Conservation (phyloP, 352 stramenopile species). For the Phytophthora europaea region DNA sequence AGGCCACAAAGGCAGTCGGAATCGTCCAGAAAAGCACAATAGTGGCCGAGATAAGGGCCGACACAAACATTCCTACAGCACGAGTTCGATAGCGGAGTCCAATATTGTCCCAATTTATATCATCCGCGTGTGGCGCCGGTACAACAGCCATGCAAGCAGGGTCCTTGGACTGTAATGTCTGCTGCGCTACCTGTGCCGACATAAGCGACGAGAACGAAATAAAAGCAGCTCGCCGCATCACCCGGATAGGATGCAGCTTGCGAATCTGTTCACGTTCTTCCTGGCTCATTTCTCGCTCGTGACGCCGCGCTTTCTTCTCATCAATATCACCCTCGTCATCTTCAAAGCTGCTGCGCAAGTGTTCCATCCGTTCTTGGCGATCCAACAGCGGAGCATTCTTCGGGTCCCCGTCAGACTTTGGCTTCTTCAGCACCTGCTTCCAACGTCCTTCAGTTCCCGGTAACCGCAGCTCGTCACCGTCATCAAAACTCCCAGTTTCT, state of each 20-base stretch:
- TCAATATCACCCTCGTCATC: slow-evolving; percentile 32
- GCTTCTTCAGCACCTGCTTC: slow-evolving; percentile 15
- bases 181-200: slow-evolving; percentile 76
- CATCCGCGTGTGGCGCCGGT: slow-evolving; percentile 64
- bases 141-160: slow-evolving; percentile 62
- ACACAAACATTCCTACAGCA: slow-evolving; percentile 59
- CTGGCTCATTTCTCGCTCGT: slow-evolving; percentile 59
- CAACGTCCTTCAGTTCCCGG: slow-evolving; percentile 19
- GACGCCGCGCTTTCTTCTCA: slow-evolving; percentile 42
- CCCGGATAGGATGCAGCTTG: slow-evolving; percentile 60
- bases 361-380: slow-evolving; percentile 13
- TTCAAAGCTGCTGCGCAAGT: slow-evolving; percentile 29
- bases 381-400: slow-evolving; percentile 29
- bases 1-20: slow-evolving; percentile 81
- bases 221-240: slow-evolving; percentile 79
- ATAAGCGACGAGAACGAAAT: slow-evolving; percentile 83
- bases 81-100: slow-evolving; percentile 64
- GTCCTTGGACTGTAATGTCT: slow-evolving; percentile 71
- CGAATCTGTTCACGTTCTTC: slow-evolving; percentile 56
- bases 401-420: slow-evolving; percentile 25
- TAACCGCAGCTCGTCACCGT: slow-evolving; percentile 26
- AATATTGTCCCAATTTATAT: slow-evolving; percentile 87
- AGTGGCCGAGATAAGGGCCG: slow-evolving; percentile 55
- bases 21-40: slow-evolving; percentile 91
- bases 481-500: slow-evolving; percentile 33